Conservation (phyloP, 208 protist species). For the Acanthamoeba sp. region DNA sequence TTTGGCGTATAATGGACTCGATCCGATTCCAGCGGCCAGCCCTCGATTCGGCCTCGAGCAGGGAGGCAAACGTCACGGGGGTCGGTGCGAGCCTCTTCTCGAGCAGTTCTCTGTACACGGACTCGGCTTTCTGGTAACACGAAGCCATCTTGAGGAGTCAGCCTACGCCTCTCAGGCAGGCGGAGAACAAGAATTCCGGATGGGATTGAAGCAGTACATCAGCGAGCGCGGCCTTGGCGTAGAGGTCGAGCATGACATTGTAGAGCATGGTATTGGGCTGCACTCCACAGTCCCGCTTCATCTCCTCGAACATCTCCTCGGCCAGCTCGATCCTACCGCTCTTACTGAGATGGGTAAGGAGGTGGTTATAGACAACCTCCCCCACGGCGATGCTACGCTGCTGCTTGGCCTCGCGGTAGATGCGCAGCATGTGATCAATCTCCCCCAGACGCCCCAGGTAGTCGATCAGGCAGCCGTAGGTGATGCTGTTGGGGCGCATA, state of each 20-base stretch:
- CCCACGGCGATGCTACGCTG: too few relatives aligned
- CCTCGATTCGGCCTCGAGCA: neutral
- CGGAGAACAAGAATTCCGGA: too few relatives aligned
- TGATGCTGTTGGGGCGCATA: neutral
- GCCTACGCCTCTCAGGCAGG: too few relatives aligned
- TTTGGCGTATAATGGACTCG: neutral
- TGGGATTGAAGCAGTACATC: neutral
- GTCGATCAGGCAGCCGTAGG: conserved; percentile 30
- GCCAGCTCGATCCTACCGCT: neutral
- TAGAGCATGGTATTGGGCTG: neutral
- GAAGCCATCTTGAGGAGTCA: too few relatives aligned
- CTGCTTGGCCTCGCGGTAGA: neutral
- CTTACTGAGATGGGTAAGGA: neutral
- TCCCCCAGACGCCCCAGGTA: neutral
- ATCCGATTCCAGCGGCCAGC: neutral
- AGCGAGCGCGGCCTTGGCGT: neutral
- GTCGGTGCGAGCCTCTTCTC: neutral
- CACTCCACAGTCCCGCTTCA: neutral
- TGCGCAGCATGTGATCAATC: neutral
- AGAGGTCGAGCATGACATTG: conserved; percentile 23
- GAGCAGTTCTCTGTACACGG: neutral
- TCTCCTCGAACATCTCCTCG: conserved; percentile 17
- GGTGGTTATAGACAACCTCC: neutral
- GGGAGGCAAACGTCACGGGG: neutral
- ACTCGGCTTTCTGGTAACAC: conserved; percentile 7